These are phyloP conservation scores for Saraca asoca DNA, from an alignment of 331 rosid genomes.

Conservation along the genomic window DNA sequence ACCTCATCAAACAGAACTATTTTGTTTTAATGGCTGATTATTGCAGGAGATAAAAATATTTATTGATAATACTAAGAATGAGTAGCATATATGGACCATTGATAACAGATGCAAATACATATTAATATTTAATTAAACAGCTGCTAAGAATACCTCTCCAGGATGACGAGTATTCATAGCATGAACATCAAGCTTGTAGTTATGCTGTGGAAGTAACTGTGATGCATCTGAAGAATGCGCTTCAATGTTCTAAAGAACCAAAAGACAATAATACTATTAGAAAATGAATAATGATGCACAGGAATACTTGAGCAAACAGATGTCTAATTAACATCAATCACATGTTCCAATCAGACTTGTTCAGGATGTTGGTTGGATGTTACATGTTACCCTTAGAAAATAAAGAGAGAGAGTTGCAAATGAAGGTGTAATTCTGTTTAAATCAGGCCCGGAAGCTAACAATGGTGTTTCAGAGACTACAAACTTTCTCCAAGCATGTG, in stretches of 20 bases:
- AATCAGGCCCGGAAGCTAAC: slow-evolving; percentile 7
- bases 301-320: slow-evolving; percentile 30
- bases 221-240: slow-evolving; percentile 82
- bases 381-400: not conserved
- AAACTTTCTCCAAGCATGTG: not conserved
- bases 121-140: not conserved
- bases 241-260: slow-evolving; percentile 72
- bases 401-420: no score
- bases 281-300: slow-evolving; percentile 20
- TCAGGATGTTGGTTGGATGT: not conserved
- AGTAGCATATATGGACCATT: no score
- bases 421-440: not conserved
- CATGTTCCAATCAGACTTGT: slow-evolving; percentile 24
- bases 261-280: slow-evolving; percentile 35
- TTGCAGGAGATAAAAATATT: not conserved
- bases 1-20: slow-evolving; percentile 12
- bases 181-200: slow-evolving; percentile 95
- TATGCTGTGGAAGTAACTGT: slow-evolving; percentile 87
- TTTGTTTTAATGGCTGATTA: slow-evolving; percentile 23
- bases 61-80: slow-evolving; percentile 15
- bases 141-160: slow-evolving; percentile 71
- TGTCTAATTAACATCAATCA: slow-evolving; percentile 28
- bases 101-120: no score
- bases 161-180: slow-evolving; percentile 85
- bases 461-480: not conserved